These are phyloP conservation scores for Penicillium longicatenatum DNA, from an alignment of 495 filamentous ascomycete species.

Conservation along the genomic window DNA sequence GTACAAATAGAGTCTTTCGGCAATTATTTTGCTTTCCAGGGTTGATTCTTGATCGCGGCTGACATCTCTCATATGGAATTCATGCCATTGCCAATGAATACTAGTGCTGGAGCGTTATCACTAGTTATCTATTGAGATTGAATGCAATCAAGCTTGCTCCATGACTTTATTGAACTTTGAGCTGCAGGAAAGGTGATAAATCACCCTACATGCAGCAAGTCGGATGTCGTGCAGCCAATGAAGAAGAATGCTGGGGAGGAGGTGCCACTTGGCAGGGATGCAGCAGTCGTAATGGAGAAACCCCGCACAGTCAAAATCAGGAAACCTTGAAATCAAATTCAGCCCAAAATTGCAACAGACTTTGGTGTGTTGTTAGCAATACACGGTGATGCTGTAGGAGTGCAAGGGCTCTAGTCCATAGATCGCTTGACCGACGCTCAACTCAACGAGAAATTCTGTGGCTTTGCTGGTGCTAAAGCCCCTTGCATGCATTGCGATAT, in stretches of 20 bases:
- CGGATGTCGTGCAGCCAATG: slow-evolving; percentile 2
- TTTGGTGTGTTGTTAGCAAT: background rate
- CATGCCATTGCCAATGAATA: no score
- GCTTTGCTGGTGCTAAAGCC: background rate
- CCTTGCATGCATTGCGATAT: background rate
- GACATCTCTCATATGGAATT: no score
- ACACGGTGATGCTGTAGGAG: background rate
- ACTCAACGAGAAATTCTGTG: slow-evolving; percentile 13
- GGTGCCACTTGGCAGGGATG: slow-evolving; percentile 1
- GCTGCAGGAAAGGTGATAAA: background rate
- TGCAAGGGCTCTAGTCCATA: background rate
- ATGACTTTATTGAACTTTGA: background rate
- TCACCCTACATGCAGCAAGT: background rate
- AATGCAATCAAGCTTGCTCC: background rate
- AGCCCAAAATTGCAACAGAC: background rate
- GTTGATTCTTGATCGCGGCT: no score
- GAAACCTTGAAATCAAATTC: background rate
- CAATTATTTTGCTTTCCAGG: no score
- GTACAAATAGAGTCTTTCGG: no score
- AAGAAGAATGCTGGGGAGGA: slow-evolving; percentile 3
- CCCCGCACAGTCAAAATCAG: background rate
- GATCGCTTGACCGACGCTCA: background rate
- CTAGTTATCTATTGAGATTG: background rate
- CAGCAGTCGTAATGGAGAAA: background rate
- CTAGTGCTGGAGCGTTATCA: no score